Evolutionary conservation across 768 basidiomycete species (phyloP), one percentile per base, ranked within the genome.

Genomic region (Antrodiella citrinella): DNA sequence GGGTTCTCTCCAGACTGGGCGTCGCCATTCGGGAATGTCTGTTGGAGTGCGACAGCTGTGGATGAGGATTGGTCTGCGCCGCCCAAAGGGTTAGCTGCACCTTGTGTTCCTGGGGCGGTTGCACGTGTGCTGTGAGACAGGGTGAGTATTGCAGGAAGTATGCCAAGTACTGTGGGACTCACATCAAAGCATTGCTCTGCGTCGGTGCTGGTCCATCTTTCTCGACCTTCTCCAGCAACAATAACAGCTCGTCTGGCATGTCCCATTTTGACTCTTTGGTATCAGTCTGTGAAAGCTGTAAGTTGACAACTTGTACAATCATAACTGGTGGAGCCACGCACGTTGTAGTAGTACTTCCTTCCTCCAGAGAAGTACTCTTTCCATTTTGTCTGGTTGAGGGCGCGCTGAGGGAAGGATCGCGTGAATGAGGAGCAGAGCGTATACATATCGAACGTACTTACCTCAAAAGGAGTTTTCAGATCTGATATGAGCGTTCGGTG

Each of bases 201-300:
- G 9, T 19, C 19, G 7, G 9, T n/a, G 41, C 21, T 47, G 72
- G 70, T 43, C 70, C 68, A 52, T 91, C 86, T 64, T 87, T 86
- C 66, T 91, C 88, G 0, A 94, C 85, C 58, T 84, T 88, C 63
- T 90, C 86, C 30, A 92, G 73, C 20, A 94, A 68, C n/a, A 89
- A 74, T 20, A 86, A 69, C 22, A 99, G 78, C 60, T 98, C 94
- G 48, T 91, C 84, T 9, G 96, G 96, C 82, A 95, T 86, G 52
- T 95, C 91, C 96, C 96, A 98, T 72, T 94, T 91, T 2, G 93
- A 95, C 67, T 95, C 90, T 58, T 92, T 95, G 24, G 83, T 78
- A 39, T 87, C 83, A 25, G 82, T 86, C 84, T 96, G 60, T 2
- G 60, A 13, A 45, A 35, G 51, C 30, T 45, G 55, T 50, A 26